phyloP scores from a whole-genome alignment of 192 early-diverging fungal species.

The Obelidium mucronatum region DNA sequence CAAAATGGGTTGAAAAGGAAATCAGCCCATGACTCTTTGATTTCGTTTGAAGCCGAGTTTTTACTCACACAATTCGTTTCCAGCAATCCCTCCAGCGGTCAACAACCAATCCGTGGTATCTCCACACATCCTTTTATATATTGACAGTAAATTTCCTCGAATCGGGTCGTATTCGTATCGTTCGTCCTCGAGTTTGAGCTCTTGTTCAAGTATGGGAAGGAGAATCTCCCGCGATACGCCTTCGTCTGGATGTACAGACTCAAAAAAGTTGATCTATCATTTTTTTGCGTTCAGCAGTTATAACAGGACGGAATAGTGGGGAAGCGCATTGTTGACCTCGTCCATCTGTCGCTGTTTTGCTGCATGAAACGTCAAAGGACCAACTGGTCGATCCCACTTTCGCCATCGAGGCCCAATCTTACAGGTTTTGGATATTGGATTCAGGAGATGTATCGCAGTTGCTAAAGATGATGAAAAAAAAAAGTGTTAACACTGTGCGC shows the following conservation, averaged over 20 bases:
- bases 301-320: background rate
- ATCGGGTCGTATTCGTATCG: slow-evolving; percentile 9
- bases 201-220: background rate
- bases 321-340: background rate
- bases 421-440: background rate
- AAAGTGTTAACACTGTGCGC: background rate
- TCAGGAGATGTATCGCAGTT: background rate
- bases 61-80: slow-evolving; percentile 22
- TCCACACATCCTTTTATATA: background rate
- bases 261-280: slow-evolving; percentile 29
- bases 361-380: background rate
- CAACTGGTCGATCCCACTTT: slow-evolving; percentile 4
- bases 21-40: background rate
- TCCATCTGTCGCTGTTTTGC: background rate
- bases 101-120: background rate
- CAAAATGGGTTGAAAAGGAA: background rate
- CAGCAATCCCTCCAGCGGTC: slow-evolving; percentile 14
- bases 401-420: slow-evolving; percentile 16
- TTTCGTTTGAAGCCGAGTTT: background rate
- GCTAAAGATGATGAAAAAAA: background rate
- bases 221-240: slow-evolving; percentile 20
- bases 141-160: slow-evolving; percentile 4
- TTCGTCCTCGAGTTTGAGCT: background rate
- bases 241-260: slow-evolving; percentile 19
- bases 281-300: background rate